Evolutionary conservation across 1,139 yeast species (phyloP).

Genomic region (Pichia sp.): DNA sequence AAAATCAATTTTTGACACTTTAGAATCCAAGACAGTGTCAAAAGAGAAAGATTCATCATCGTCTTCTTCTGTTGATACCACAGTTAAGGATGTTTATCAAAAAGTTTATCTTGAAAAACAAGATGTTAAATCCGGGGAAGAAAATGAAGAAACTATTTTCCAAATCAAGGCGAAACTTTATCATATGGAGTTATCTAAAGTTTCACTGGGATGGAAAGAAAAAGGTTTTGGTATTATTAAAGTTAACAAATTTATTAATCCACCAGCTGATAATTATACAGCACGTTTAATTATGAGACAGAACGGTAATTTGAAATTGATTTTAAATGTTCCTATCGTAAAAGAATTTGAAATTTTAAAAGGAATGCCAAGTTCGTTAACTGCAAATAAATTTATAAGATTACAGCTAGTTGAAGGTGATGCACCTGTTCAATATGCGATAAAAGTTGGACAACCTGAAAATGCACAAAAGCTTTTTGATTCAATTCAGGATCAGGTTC

Average conservation of each 20-base stretch:
- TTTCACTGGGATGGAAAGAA: conserved; percentile 87
- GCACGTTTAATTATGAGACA: conserved; percentile 85
- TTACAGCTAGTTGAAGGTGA: conserved; percentile 41
- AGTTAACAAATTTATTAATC: conserved; percentile 51
- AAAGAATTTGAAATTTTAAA: conserved; percentile 52
- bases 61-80: conserved; percentile 10
- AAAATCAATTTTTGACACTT: conserved; percentile 50
- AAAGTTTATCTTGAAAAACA: conserved; percentile 50
- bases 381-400: conserved; percentile 73
- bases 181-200: conserved; percentile 58
- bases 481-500: conserved; percentile 36
- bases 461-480: conserved; percentile 54
- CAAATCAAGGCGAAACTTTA: conserved; percentile 75
- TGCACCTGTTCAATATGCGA: conserved; percentile 73
- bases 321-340: conserved; percentile 66
- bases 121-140: conserved; percentile 81
- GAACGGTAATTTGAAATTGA: conserved; percentile 76
- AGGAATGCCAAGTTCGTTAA: conserved; percentile 82
- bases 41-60: too few species aligned
- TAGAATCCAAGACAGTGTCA: conserved; percentile 14
- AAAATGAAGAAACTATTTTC: conserved; percentile 66
- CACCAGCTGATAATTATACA: conserved; percentile 30
- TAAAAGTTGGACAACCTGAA: conserved; percentile 63
- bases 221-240: conserved; percentile 86
- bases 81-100: conserved; percentile 33